These are phyloP conservation scores for Raffaelea arxii DNA, from an alignment of 2,329 filamentous ascomycete genomes.

Conservation along the genomic window DNA sequence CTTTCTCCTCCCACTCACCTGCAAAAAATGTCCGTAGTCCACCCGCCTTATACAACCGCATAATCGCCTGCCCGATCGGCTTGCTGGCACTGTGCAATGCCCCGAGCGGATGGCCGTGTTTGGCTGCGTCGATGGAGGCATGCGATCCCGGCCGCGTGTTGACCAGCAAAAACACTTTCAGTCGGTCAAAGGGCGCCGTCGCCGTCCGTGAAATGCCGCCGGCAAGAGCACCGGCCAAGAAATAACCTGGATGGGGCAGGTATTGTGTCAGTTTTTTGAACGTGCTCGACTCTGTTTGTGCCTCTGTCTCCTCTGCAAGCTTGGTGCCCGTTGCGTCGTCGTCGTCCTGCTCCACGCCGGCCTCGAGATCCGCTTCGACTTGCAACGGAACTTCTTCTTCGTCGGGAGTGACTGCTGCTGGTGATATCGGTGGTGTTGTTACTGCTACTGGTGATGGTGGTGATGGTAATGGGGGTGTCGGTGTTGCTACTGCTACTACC, in stretches of 20 bases:
- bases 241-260: slow-evolving; percentile 90
- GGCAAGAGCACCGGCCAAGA: slow-evolving; percentile 87
- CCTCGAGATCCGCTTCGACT: background rate
- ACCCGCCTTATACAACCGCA: slow-evolving; percentile 75
- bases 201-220: slow-evolving; percentile 91
- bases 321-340: slow-evolving; percentile 3
- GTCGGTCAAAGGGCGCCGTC: slow-evolving; percentile 88
- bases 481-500: background rate
- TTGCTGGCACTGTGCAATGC: slow-evolving; percentile 56
- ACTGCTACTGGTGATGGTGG: background rate
- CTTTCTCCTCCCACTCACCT: slow-evolving; percentile 43
- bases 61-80: slow-evolving; percentile 63
- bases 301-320: slow-evolving; percentile 1
- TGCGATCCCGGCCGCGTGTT: slow-evolving; percentile 58
- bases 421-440: background rate
- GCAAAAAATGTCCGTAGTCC: slow-evolving; percentile 87
- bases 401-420: background rate
- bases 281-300: background rate
- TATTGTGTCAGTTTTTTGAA: slow-evolving; percentile 48
- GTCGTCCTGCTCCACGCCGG: background rate
- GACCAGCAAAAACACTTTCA: slow-evolving; percentile 96
- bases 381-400: background rate
- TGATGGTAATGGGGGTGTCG: background rate
- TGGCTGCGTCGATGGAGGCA: slow-evolving; percentile 55
- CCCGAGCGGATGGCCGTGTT: slow-evolving; percentile 55